phyloP scores from a whole-genome alignment of 352 stramenopile species.

The Elongisporangium undulatum region DNA sequence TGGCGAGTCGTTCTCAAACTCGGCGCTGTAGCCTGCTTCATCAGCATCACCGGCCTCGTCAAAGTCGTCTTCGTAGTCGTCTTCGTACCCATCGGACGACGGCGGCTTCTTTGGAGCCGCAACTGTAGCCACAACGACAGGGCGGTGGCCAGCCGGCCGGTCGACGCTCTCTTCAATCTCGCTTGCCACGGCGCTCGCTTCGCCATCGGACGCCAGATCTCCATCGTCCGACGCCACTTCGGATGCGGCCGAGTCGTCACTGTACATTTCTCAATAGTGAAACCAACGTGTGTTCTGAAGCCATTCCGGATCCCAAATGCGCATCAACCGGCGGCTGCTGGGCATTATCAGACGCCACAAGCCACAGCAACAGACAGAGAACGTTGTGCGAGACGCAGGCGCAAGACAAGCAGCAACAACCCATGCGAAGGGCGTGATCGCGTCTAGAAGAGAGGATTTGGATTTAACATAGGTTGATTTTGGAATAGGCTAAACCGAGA shows the following conservation, averaged over 20 bases:
- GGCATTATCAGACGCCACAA: conserved; percentile 6
- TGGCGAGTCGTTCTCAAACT: conserved; percentile 54
- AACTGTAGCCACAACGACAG: neutral
- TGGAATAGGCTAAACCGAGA: conserved; percentile 37
- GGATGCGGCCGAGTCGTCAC: conserved; percentile 63
- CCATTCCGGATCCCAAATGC: neutral
- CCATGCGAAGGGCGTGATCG: neutral
- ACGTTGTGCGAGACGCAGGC: neutral
- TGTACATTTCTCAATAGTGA: conserved; percentile 37
- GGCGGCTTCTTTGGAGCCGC: conserved; percentile 4
- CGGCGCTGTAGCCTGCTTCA: conserved; percentile 59
- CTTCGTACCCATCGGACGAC: conserved; percentile 14
- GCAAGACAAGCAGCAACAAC: conserved; percentile 6
- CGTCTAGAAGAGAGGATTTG: conserved; percentile 14
- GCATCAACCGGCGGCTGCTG: neutral
- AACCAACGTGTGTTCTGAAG: neutral
- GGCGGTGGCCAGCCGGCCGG: neutral
- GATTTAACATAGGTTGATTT: conserved; percentile 50
- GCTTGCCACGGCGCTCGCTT: conserved; percentile 40
- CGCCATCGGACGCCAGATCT: conserved; percentile 14
- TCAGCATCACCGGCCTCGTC: conserved; percentile 7
- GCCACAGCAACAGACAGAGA: conserved; percentile 1
- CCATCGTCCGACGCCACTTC: conserved; percentile 61
- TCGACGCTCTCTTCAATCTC: conserved; percentile 48
- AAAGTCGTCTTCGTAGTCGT: conserved; percentile 37